Conservation (phyloP, 345 rosid genomes). For the Syzygium grande region DNA sequence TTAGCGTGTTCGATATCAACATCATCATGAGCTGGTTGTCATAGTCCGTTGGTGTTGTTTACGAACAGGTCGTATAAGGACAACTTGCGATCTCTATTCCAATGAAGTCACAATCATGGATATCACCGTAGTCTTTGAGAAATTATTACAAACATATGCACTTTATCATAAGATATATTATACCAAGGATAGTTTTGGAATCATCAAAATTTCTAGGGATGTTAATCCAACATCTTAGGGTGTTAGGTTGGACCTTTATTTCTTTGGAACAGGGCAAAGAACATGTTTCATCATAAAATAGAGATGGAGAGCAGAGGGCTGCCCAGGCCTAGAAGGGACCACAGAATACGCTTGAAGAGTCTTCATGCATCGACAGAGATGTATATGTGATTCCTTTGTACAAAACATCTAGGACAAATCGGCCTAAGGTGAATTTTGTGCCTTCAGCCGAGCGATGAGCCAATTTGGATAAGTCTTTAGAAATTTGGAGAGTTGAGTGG, state of each 20-base stretch:
- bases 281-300: neutral
- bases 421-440: neutral
- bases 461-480: neutral
- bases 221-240: neutral
- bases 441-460: neutral
- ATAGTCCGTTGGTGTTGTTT: too few relatives aligned
- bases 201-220: too few relatives aligned
- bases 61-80: too few relatives aligned
- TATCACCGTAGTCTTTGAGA: too few relatives aligned
- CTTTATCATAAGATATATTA: too few relatives aligned
- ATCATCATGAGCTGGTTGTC: too few relatives aligned
- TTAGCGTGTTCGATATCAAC: too few relatives aligned
- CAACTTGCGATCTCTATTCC: too few relatives aligned
- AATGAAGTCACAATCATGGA: too few relatives aligned
- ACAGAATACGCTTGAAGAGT: neutral
- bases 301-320: neutral
- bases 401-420: neutral
- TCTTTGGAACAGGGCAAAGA: neutral
- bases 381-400: neutral
- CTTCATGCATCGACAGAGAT: neutral
- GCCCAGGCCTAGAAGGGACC: neutral
- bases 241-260: neutral
- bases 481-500: neutral
- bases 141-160: too few relatives aligned
- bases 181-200: too few relatives aligned